Base-by-base conservation (phyloP, 2,329 filamentous ascomycete species). In the Endoconidiophora laricicola region DNA sequence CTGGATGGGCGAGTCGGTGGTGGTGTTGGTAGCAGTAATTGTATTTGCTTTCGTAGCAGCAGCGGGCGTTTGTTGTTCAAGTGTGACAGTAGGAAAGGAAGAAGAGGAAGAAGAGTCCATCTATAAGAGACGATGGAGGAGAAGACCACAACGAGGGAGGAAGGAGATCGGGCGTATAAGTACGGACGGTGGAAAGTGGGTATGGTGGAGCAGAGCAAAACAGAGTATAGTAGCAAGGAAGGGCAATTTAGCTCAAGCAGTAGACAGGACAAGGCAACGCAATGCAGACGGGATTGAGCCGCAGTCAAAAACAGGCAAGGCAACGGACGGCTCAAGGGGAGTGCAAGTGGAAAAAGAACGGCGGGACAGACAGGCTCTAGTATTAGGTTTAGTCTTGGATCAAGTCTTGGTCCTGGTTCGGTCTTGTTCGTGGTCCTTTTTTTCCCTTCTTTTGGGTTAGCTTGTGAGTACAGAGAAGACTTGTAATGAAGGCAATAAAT, bases 51-150 rank as follows among this genome's bases (percentile, higher is more conserved):
- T 29, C 23, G 46, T 18, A 48, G 36, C 20, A 48, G 39, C 46
- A 29, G 22, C 2, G 33, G 41, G 45, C 37, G 29, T 29, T 38
- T 47, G 45, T 47, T 47, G 12, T 47, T 40, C 22, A 38, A 37
- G 43, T 45, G 38, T 46, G 44, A 20, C 44, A 46, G 26, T 24
- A 36, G 43, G 23, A 29, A 29, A 45, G 26, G 37, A 26, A 39
- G 33, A 42, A 33, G 43, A 18, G 24, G 42, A 46, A 49, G 46
- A 46, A 50, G 52, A 48, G 44, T 53, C 52, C 52, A 51, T 50
- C 44, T 53, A 50, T 43, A 36, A 44, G n/a, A 33, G 23, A 43
- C 26, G 46, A 39, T 44, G 23, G 22, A 45, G 20, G 20, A 39
- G 23, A 41, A 48, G 16, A 50, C 20, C 26, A 23, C 18, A 44